A percentile compares a stretch with the other conserved stretches of the same genome.
phyloP scores from a whole-genome alignment of 2,329 filamentous ascomycete species.

The Grosmannia serpens region DNA sequence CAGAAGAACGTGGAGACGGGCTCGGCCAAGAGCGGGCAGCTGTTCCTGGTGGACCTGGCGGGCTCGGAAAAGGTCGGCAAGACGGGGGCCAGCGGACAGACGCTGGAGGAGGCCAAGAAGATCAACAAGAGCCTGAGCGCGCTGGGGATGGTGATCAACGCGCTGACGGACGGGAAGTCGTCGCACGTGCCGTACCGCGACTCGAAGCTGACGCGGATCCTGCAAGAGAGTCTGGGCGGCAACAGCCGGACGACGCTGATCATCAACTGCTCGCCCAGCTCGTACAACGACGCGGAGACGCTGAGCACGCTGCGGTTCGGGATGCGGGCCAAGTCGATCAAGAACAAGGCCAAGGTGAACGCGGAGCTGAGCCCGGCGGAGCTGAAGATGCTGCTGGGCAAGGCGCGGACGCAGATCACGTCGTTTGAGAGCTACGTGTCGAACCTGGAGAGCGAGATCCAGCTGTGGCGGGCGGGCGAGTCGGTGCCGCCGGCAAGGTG shows the following conservation, averaged over 20 bases:
- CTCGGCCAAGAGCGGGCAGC: conserved; percentile 88
- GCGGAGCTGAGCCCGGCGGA: conserved; percentile 92
- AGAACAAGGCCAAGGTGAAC: conserved; percentile 99
- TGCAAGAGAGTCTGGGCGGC: conserved; percentile 94
- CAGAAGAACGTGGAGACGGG: conserved; percentile 97
- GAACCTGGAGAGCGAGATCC: conserved; percentile 73
- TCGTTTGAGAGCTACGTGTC: conserved; percentile 82
- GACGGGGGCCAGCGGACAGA: conserved; percentile 94
- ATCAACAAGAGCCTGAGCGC: conserved; percentile 99
- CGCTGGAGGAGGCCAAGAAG: conserved; percentile 96
- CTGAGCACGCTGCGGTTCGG: conserved; percentile 86
- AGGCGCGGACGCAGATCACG: conserved; percentile 79
- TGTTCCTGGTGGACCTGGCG: conserved; percentile 95
- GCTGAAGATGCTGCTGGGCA: conserved; percentile 85
- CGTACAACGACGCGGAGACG: conserved; percentile 95
- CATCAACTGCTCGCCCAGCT: conserved; percentile 98
- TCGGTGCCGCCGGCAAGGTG: conserved; percentile 80
- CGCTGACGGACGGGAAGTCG: conserved; percentile 92
- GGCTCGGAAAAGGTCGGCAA: conserved; percentile 98
- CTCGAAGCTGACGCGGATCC: conserved; percentile 90
- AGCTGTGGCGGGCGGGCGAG: conserved; percentile 79
- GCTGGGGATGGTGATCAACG: conserved; percentile 97
- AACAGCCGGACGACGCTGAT: conserved; percentile 98
- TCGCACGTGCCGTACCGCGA: conserved; percentile 94
- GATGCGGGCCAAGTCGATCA: conserved; percentile 94